Conservation (phyloP, 768 basidiomycete species). For the Chalciporus pseudorubinellus region DNA sequence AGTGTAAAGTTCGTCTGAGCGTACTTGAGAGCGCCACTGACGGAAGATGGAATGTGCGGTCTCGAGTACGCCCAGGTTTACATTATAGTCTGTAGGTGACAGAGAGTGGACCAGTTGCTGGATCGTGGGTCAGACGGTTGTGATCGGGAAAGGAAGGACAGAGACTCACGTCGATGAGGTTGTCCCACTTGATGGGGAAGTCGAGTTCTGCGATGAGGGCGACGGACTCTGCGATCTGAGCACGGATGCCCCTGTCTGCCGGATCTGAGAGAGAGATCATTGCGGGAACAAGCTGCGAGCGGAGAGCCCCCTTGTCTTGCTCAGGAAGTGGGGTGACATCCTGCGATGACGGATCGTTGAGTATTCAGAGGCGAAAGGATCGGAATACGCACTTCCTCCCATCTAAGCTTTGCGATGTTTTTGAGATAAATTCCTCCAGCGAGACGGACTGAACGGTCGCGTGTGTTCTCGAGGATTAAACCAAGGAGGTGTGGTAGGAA, state of each 20-base stretch:
- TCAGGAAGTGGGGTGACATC: slow-evolving; percentile 70
- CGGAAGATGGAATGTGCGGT: slow-evolving; percentile 96
- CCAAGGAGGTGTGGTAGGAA: slow-evolving; percentile 79
- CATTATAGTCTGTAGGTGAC: slow-evolving; percentile 73
- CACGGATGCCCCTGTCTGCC: slow-evolving; percentile 67
- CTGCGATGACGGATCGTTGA: slow-evolving; percentile 33
- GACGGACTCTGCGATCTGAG: slow-evolving; percentile 91
- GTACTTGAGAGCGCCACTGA: slow-evolving; percentile 88
- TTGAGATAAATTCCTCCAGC: slow-evolving; percentile 91
- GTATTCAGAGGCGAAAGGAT: neutral
- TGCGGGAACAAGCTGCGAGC: slow-evolving; percentile 78
- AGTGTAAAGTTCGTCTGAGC: slow-evolving; percentile 81
- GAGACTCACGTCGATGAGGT: slow-evolving; percentile 81
- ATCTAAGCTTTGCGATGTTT: slow-evolving; percentile 82
- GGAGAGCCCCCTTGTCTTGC: slow-evolving; percentile 70
- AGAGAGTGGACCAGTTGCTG: slow-evolving; percentile 90
- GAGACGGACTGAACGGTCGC: slow-evolving; percentile 69
- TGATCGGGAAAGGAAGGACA: slow-evolving; percentile 1
- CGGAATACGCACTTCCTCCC: slow-evolving; percentile 70
- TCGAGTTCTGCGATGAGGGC: slow-evolving; percentile 89
- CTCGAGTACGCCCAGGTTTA: slow-evolving; percentile 88
- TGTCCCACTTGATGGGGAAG: slow-evolving; percentile 86
- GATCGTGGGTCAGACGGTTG: slow-evolving; percentile 10
- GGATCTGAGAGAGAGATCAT: slow-evolving; percentile 85
- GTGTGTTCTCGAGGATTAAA: slow-evolving; percentile 68